These are phyloP conservation scores for Quercus mongolica DNA, from an alignment of 306 rosid species.

Conservation along the genomic window DNA sequence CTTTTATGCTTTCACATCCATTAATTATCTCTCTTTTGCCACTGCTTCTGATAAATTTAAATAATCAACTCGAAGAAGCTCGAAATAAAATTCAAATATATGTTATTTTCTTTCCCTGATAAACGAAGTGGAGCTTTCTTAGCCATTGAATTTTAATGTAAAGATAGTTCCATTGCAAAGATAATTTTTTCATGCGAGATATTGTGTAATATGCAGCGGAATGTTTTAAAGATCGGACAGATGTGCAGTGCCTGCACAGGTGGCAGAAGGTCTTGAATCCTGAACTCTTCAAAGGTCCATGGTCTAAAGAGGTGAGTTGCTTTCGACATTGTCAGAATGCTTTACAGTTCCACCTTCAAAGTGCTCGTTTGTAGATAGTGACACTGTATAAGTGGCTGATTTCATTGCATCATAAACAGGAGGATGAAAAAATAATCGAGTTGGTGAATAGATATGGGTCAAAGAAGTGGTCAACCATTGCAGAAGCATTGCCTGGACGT, in stretches of 20 bases:
- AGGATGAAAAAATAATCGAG: slow-evolving; percentile 76
- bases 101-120: not conserved
- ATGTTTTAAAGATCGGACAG: slow-evolving; percentile 93
- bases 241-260: slow-evolving; percentile 97
- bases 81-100: not conserved
- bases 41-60: not conserved
- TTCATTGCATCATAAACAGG: slow-evolving; percentile 47
- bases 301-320: slow-evolving; percentile 89
- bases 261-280: slow-evolving; percentile 99
- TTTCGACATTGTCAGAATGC: not conserved
- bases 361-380: not conserved
- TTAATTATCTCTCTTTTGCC: not conserved
- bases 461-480: slow-evolving; percentile 94
- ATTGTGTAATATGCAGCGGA: slow-evolving; percentile 57
- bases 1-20: not conserved
- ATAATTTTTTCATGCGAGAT: slow-evolving; percentile 1
- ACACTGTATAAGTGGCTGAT: not conserved
- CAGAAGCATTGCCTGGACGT: slow-evolving; percentile 89
- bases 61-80: not conserved
- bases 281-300: slow-evolving; percentile 94
- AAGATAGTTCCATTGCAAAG: not conserved
- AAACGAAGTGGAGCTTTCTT: not conserved
- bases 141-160: not conserved
- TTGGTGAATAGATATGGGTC: slow-evolving; percentile 81
- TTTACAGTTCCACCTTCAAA: slow-evolving; percentile 1